Conservation (phyloP, 2,329 filamentous ascomycete species). For the Arachnomyces sp. region DNA sequence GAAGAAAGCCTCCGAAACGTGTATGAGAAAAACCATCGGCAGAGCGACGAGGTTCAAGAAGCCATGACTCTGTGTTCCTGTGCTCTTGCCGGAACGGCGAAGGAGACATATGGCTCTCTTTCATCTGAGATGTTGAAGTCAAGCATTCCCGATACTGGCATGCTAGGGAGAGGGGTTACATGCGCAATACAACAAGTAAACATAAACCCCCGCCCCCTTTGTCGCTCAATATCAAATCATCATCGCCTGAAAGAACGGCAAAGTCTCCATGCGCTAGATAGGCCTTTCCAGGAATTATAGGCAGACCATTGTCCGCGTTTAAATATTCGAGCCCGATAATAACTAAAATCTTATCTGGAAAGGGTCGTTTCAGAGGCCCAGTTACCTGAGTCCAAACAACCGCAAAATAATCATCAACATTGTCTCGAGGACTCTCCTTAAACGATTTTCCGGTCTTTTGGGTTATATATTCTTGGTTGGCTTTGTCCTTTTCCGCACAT, state of each 20-base stretch:
- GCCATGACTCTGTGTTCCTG: too few relatives aligned
- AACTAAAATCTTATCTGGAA: slow-evolving; percentile 1
- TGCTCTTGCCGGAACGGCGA: too few relatives aligned
- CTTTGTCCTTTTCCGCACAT: too few relatives aligned
- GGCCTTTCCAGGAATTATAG: neutral
- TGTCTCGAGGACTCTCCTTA: neutral
- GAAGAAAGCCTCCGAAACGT: too few relatives aligned
- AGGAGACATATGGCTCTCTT: too few relatives aligned
- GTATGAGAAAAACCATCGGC: too few relatives aligned
- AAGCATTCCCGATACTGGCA: too few relatives aligned
- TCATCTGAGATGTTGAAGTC: too few relatives aligned
- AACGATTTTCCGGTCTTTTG: too few relatives aligned
- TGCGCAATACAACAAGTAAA: slow-evolving; percentile 4
- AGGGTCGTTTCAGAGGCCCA: slow-evolving; percentile 1
- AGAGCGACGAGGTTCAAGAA: too few relatives aligned
- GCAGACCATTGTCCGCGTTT: slow-evolving; percentile 3
- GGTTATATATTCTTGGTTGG: too few relatives aligned
- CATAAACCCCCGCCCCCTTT: slow-evolving; percentile 2
- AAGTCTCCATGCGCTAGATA: slow-evolving; percentile 1
- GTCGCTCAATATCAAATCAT: slow-evolving; percentile 2
- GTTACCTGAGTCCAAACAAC: slow-evolving; percentile 2
- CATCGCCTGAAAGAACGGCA: slow-evolving; percentile 1
- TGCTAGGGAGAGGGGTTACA: neutral
- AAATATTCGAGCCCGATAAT: slow-evolving; percentile 3
- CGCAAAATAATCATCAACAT: slow-evolving; percentile 3